Evolutionary conservation across 2,329 filamentous ascomycete species (phyloP).

Genomic region (Penicillium glabrum): DNA sequence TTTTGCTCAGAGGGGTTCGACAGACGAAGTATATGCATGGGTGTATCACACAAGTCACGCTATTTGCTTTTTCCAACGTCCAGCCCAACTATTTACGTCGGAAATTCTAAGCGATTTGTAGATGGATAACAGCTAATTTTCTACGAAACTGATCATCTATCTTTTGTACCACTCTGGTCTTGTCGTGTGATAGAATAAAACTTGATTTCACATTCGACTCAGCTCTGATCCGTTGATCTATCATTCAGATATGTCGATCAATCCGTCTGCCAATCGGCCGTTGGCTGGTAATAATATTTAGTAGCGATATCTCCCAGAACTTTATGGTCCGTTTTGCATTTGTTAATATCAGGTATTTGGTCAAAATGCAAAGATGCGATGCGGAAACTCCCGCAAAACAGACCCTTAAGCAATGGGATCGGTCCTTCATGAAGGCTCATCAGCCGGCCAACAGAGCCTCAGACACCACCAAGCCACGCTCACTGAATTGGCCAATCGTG

Average conservation of each 20-base stretch:
- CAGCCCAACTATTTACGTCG: background rate
- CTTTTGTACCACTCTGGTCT: background rate
- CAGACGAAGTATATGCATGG: background rate
- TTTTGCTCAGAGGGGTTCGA: background rate
- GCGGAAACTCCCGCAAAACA: background rate
- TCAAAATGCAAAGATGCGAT: background rate
- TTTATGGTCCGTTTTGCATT: background rate
- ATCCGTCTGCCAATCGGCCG: background rate
- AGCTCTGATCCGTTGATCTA: background rate
- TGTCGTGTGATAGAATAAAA: background rate
- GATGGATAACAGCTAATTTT: background rate
- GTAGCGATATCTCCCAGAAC: background rate
- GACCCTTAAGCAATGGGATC: background rate
- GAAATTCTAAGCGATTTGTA: background rate
- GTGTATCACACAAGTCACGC: background rate
- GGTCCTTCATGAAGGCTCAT: background rate
- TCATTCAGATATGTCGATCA: background rate
- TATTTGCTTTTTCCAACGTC: background rate
- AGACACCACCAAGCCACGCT: background rate
- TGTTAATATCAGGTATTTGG: background rate
- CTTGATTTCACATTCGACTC: background rate
- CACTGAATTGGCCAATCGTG: conserved; percentile 5
- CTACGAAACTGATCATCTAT: background rate
- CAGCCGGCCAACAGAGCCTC: background rate
- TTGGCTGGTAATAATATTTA: background rate